Base-by-base conservation (phyloP, 1,284 basidiomycete genomes). In the Marasmius tenuissimus region DNA sequence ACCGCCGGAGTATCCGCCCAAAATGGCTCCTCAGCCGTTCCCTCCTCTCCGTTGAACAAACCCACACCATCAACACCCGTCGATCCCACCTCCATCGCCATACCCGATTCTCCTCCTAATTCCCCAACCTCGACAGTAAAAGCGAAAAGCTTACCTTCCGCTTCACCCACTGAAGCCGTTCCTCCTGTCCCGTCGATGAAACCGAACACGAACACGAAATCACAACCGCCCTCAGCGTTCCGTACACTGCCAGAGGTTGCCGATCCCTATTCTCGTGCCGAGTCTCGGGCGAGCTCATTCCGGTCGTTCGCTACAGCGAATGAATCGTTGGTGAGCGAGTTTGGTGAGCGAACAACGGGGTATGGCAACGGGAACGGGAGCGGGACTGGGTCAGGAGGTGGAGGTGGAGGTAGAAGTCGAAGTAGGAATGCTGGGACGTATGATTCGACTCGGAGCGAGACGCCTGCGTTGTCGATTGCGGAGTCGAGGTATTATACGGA, bases 251-350 rank as follows among this genome's bases (percentile, higher is more conserved):
- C 68, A 3, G 53, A 61, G 9, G 61, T 63, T 4, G 64, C 68
- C 16, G 63, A 67, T 52, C 20, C 16, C 40, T 60, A 59, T 9
- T 53, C 60, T 14, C 70, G 74, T 8, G 67, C 72, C 3, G 71
- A 70, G 59, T 78, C 76, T 4, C 68, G 75, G 37, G 68, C 72
- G 7, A 79, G 76, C 59, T 75, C 77, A 4, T 67, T 70, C 47
- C 62, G 61, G 8, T 62, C 68, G 4, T 79, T 73, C 62, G 76
- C 74, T 2, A 80, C 78, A 3, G 78, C 78, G 4, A 63, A 60
- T 1, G 78, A 78, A 59, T 71, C 73, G 2, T 60, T 73, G 27
- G 27, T 27, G 56, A 61, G 50, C 51, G 58, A 61, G 16, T 53
- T 58, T 39, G 62, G 62, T 35, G 49, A 57, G 34, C 12, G 45